Conservation (phyloP, 2,329 filamentous ascomycete species). For the Calonectria ilicicola region DNA sequence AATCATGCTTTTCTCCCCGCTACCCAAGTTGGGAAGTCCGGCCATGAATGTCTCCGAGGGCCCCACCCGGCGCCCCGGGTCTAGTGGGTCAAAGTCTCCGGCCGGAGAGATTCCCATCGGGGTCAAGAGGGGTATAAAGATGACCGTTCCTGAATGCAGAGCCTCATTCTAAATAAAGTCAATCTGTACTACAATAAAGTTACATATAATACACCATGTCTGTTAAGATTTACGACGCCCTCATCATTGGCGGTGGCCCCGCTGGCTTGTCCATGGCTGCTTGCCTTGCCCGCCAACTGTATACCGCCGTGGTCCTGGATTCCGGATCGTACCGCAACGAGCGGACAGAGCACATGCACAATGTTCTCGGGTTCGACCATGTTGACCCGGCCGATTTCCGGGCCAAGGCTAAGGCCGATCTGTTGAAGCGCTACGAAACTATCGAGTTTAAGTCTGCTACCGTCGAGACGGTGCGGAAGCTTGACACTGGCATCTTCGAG, state of each 20-base stretch:
- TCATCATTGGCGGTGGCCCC: constrained; percentile 66
- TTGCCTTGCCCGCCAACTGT: constrained; percentile 61
- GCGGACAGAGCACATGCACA: constrained; percentile 61
- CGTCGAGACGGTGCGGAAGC: constrained; percentile 44
- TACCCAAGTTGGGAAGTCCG: background rate
- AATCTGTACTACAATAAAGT: background rate
- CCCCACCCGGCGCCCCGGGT: constrained; percentile 6
- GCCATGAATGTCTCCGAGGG: constrained; percentile 28
- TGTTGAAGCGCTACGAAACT: constrained; percentile 49
- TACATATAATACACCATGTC: constrained; percentile 15
- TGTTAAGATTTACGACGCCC: constrained; percentile 57
- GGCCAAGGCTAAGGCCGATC: constrained; percentile 47
- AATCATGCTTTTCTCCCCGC: too few relatives aligned
- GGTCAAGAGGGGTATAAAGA: constrained; percentile 30
- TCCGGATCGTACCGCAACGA: constrained; percentile 63
- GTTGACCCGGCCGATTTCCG: constrained; percentile 49
- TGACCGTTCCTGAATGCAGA: background rate
- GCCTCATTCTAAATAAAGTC: background rate
- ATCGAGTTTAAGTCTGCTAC: constrained; percentile 48
- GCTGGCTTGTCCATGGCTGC: constrained; percentile 61
- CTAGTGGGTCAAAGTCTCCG: constrained; percentile 38
- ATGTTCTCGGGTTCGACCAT: constrained; percentile 54
- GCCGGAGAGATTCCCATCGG: constrained; percentile 32
- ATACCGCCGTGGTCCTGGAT: constrained; percentile 62
- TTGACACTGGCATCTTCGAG: constrained; percentile 47